A percentile compares a stretch with the other conserved stretches of the same genome.
Evolutionary conservation across 169 alveolate genomes (phyloP).

Genomic region (Plasmodium falciparum): DNA sequence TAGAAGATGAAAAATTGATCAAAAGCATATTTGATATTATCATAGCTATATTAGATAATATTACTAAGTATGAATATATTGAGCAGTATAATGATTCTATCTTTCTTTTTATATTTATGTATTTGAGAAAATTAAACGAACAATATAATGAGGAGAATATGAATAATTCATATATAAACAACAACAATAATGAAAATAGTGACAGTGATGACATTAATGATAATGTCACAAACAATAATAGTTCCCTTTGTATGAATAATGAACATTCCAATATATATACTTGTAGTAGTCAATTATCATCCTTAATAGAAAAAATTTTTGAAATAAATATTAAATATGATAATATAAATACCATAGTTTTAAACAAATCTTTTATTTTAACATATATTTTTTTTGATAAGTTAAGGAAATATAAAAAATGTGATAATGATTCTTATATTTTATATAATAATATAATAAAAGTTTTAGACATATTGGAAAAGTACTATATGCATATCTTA

Average conservation of each 20-base stretch:
- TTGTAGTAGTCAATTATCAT: slow-evolving; percentile 2
- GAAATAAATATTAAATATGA: slow-evolving; percentile 2
- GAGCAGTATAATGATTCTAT: slow-evolving; percentile 33
- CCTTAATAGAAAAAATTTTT: slow-evolving; percentile 44
- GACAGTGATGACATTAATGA: neutral
- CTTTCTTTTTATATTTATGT: slow-evolving; percentile 32
- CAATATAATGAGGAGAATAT: neutral
- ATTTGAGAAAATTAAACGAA: slow-evolving; percentile 9
- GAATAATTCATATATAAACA: neutral
- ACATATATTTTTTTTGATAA: slow-evolving; percentile 42
- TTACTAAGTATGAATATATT: slow-evolving; percentile 1
- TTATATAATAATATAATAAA: slow-evolving; percentile 22
- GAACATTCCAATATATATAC: too few species aligned
- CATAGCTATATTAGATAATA: slow-evolving; percentile 22
- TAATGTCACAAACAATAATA: neutral
- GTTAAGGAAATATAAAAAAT: slow-evolving; percentile 28
- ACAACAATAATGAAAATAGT: neutral
- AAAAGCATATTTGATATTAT: slow-evolving; percentile 17
- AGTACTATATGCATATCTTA: slow-evolving; percentile 25
- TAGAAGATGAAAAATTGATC: slow-evolving; percentile 37
- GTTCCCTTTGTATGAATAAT: too few species aligned
- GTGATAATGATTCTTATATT: slow-evolving; percentile 42
- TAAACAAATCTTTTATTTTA: slow-evolving; percentile 35
- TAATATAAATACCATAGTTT: slow-evolving; percentile 14
- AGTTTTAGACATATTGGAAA: slow-evolving; percentile 32